phyloP scores from a whole-genome alignment of 345 rosid species.

The Bruguiera gymnorhiza region DNA sequence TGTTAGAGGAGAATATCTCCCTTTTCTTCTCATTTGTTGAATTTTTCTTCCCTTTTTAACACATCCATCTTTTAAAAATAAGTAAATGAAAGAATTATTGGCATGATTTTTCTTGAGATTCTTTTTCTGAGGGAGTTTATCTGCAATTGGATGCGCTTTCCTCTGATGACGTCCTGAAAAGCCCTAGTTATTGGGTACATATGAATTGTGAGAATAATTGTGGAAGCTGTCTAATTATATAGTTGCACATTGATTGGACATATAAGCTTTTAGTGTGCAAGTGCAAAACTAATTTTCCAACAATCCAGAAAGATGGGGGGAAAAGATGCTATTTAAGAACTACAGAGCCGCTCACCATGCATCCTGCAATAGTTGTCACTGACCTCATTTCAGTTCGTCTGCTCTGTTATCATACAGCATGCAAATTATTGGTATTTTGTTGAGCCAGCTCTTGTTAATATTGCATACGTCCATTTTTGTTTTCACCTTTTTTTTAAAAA shows the following conservation, averaged over 20 bases:
- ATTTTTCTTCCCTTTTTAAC: background rate
- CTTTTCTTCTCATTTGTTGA: background rate
- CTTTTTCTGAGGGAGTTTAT: slow-evolving; percentile 3
- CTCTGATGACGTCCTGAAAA: slow-evolving; percentile 15
- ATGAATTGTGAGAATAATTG: background rate
- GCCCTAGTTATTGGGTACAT: slow-evolving; percentile 3
- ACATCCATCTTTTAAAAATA: background rate
- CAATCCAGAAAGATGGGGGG: background rate
- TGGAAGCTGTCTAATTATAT: background rate
- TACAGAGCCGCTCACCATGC: too few relatives aligned
- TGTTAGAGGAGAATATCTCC: slow-evolving; percentile 22
- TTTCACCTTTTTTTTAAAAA: too few relatives aligned
- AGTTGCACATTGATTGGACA: background rate
- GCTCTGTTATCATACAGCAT: too few relatives aligned
- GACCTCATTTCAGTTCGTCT: too few relatives aligned
- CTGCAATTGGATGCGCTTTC: slow-evolving; percentile 11
- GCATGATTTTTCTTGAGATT: background rate
- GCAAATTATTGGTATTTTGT: too few relatives aligned
- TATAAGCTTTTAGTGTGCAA: background rate
- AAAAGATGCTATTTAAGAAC: background rate
- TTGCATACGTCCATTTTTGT: too few relatives aligned
- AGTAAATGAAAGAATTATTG: background rate
- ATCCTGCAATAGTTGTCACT: too few relatives aligned
- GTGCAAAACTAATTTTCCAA: background rate
- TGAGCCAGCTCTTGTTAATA: too few relatives aligned